Evolutionary conservation across 768 basidiomycete species (phyloP).

Genomic region (Psilocybe subaeruginosa): DNA sequence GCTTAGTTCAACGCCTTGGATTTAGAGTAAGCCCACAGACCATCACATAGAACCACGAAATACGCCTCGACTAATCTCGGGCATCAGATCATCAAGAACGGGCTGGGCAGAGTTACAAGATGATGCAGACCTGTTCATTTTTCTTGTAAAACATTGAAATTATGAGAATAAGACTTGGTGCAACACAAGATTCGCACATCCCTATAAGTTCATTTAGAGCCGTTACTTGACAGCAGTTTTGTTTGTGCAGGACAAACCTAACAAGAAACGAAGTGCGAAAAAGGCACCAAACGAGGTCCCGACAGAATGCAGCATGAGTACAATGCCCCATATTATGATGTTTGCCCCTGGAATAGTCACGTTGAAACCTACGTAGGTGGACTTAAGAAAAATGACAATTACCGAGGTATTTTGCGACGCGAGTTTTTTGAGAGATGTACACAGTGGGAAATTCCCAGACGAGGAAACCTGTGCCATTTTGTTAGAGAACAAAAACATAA

Average conservation of each 20-base stretch:
- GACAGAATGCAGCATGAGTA: slow-evolving; percentile 64
- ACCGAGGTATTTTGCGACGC: slow-evolving; percentile 68
- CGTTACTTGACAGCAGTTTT: not conserved
- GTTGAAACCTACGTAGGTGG: not conserved
- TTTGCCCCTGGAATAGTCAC: slow-evolving; percentile 46
- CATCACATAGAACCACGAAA: slow-evolving; percentile 72
- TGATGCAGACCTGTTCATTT: slow-evolving; percentile 52
- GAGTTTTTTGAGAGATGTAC: slow-evolving; percentile 63
- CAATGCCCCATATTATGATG: slow-evolving; percentile 59
- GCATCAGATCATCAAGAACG: not conserved
- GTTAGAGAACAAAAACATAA: not conserved
- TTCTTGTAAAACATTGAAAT: slow-evolving; percentile 74
- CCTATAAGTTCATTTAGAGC: slow-evolving; percentile 34
- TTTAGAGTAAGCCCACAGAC: slow-evolving; percentile 27
- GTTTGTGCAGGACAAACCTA: slow-evolving; percentile 38
- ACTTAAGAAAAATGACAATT: slow-evolving; percentile 4
- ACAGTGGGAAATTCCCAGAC: slow-evolving; percentile 69
- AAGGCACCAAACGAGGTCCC: slow-evolving; percentile 61
- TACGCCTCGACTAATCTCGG: slow-evolving; percentile 48
- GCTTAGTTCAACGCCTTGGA: not conserved
- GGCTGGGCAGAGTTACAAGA: not conserved
- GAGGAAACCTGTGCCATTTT: slow-evolving; percentile 46
- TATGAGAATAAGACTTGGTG: slow-evolving; percentile 63
- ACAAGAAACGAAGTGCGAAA: slow-evolving; percentile 62
- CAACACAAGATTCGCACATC: slow-evolving; percentile 70